These are phyloP conservation scores for Eucalyptus fibrosa DNA, from an alignment of 345 rosid species.

Conservation along the genomic window DNA sequence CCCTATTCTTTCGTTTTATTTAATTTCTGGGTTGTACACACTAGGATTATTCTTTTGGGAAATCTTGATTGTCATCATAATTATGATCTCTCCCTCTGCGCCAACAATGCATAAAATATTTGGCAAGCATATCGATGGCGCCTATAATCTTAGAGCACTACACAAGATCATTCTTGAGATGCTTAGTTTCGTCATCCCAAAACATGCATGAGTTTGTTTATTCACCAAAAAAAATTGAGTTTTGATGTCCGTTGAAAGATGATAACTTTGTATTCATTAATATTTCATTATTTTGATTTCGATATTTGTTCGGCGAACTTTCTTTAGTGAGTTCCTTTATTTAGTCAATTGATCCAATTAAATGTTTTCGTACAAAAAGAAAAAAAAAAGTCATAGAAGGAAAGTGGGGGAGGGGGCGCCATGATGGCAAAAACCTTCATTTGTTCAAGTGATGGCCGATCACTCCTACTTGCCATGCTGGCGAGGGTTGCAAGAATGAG, in stretches of 20 bases:
- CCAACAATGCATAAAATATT: neutral
- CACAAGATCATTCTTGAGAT: neutral
- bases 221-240: neutral
- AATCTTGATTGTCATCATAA: neutral
- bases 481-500: neutral
- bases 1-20: neutral
- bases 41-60: neutral
- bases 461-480: neutral
- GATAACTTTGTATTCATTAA: neutral
- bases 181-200: neutral
- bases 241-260: neutral
- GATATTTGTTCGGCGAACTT: neutral
- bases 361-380: neutral
- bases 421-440: neutral
- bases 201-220: neutral
- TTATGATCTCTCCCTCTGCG: neutral
- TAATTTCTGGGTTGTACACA: neutral
- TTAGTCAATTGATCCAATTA: neutral
- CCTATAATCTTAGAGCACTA: neutral
- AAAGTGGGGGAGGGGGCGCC: neutral
- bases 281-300: neutral
- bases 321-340: neutral
- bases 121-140: neutral
- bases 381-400: neutral
- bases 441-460: neutral